phyloP scores from a whole-genome alignment of 495 filamentous ascomycete species.

The Trichoderma parareesei region DNA sequence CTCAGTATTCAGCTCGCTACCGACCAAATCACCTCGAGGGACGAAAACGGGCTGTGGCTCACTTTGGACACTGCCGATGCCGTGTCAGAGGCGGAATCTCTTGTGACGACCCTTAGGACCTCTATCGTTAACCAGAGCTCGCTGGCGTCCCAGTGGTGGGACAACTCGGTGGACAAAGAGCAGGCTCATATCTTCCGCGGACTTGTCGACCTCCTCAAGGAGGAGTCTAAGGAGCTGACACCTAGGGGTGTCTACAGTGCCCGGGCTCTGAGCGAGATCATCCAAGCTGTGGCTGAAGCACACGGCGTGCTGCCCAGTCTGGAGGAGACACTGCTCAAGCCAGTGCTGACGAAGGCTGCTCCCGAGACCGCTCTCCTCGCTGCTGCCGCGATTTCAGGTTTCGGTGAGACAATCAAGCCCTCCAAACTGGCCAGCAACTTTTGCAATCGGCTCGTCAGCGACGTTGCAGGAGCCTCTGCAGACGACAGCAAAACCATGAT shows the following conservation, averaged over 20 bases:
- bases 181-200: constrained; percentile 24
- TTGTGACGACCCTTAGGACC: constrained; percentile 48
- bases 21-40: constrained; percentile 35
- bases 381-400: constrained; percentile 45
- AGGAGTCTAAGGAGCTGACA: constrained; percentile 24
- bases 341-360: constrained; percentile 30
- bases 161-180: constrained; percentile 21
- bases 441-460: constrained; percentile 47
- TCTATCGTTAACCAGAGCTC: constrained; percentile 44
- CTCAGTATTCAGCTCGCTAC: constrained; percentile 33
- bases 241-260: constrained; percentile 40
- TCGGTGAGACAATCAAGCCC: constrained; percentile 37
- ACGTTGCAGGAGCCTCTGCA: constrained; percentile 35
- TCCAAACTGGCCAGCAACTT: constrained; percentile 37
- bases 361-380: constrained; percentile 39
- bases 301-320: constrained; percentile 31
- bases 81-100: constrained; percentile 52
- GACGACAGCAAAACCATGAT: constrained; percentile 29
- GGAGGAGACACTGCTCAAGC: constrained; percentile 34
- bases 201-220: constrained; percentile 29
- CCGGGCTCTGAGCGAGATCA: constrained; percentile 34
- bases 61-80: constrained; percentile 31
- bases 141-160: constrained; percentile 23
- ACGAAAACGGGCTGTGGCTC: constrained; percentile 29
- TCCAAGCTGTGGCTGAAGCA: constrained; percentile 28